These are phyloP conservation scores for Penicillium silybi DNA, from an alignment of 495 filamentous ascomycete genomes.

Conservation along the genomic window DNA sequence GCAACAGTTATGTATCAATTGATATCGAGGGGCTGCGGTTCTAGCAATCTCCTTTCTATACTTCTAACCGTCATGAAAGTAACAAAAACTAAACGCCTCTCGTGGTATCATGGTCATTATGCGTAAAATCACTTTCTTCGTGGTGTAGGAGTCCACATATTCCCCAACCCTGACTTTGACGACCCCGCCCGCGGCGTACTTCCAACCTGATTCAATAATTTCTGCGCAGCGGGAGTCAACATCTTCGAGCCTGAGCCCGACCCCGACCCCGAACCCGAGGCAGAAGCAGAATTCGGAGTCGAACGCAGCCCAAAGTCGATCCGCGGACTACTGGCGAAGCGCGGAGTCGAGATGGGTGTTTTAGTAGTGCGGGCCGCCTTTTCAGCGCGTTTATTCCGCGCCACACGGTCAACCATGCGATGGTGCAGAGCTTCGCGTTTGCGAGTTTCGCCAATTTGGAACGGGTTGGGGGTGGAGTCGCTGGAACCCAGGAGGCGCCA, in stretches of 20 bases:
- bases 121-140: conserved; percentile 24
- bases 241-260: conserved; percentile 21
- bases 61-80: neutral
- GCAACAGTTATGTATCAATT: too few species aligned
- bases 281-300: conserved; percentile 47
- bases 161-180: conserved; percentile 44
- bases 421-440: conserved; percentile 81
- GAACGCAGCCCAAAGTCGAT: conserved; percentile 50
- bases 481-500: conserved; percentile 50
- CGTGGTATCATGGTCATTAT: conserved; percentile 6
- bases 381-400: conserved; percentile 64
- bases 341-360: conserved; percentile 61
- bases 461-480: conserved; percentile 71
- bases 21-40: too few species aligned
- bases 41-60: too few species aligned
- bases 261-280: conserved; percentile 2
- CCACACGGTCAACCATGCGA: conserved; percentile 83
- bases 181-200: conserved; percentile 35
- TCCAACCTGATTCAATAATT: conserved; percentile 65
- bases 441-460: conserved; percentile 71
- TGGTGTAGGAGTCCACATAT: conserved; percentile 57
- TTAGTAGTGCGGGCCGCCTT: conserved; percentile 45
- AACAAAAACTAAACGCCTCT: neutral
- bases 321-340: conserved; percentile 71
- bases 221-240: conserved; percentile 71